These are phyloP conservation scores for Rhizopogon hawkerae DNA, from an alignment of 1,284 basidiomycete species.

Conservation along the genomic window DNA sequence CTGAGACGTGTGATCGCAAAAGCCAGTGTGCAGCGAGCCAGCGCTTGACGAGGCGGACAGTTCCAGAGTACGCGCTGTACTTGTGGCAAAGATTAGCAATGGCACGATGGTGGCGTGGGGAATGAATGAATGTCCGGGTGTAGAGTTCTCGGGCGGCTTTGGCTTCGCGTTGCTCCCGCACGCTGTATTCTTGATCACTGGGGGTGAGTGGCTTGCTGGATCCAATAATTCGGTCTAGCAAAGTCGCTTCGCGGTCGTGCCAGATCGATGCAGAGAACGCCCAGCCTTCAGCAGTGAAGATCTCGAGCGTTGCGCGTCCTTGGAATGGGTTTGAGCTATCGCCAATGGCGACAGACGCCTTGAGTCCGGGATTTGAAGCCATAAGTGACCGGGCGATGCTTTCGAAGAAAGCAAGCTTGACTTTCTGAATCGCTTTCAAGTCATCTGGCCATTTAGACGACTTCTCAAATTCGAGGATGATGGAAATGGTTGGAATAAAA, in stretches of 20 bases:
- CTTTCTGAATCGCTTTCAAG: conserved; percentile 84
- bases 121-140: conserved; percentile 64
- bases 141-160: conserved; percentile 55
- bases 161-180: conserved; percentile 36
- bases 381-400: conserved; percentile 61
- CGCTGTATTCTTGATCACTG: neutral
- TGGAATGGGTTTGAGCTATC: conserved; percentile 44
- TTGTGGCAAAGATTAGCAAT: conserved; percentile 76
- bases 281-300: conserved; percentile 78
- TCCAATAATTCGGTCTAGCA: conserved; percentile 66
- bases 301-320: conserved; percentile 70
- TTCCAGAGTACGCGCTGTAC: conserved; percentile 74
- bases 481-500: conserved; percentile 62
- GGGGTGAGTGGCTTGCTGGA: conserved; percentile 24
- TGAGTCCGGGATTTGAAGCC: conserved; percentile 41
- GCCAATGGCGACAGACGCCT: conserved; percentile 52
- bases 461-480: conserved; percentile 83
- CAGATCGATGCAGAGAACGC: conserved; percentile 80
- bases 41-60: conserved; percentile 82
- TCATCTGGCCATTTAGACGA: conserved; percentile 96
- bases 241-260: conserved; percentile 78
- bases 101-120: conserved; percentile 79
- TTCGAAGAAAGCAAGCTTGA: conserved; percentile 91
- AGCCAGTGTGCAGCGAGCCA: conserved; percentile 94
- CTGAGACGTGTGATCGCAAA: conserved; percentile 55